Evolutionary conservation across 805 yeast genomes (phyloP), one percentile per base, ranked within the genome.

Genomic region (Myxozyma lipomycoides): DNA sequence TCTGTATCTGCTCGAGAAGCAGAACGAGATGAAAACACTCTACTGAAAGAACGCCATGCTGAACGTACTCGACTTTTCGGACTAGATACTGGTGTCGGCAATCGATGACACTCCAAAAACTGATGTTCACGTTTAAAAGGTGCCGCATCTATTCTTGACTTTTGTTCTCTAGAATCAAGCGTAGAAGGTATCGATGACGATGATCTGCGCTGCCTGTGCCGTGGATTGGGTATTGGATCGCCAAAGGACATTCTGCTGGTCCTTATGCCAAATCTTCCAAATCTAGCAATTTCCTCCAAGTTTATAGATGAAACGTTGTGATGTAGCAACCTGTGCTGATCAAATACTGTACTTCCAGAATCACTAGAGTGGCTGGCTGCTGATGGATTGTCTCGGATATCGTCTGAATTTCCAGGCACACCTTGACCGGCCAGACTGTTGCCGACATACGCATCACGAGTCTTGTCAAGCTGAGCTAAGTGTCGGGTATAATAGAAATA

Each of bases 241-340:
- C 32, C 12, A 12, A 28, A 28, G 12, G 12, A 7, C 32, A 9
- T 28, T 12, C 32, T 28, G 32, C 55, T 37, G 10, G 23, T 25
- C 2, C 45, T 32, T 5, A 48, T 46, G 25, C 56, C 58, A 10
- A 22, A 21, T 25, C 40, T 39, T 4, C 52, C 51, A 19, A 50
- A 53, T 4, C 26, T 25, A 7, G 22, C 43, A 9, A 53, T 43
- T 17, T 24, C 32, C 30, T 53, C 58, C n/a, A 53, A 43, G 28
- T 53, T 53, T 15, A 53, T 46, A 4, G 55, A 46, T 30, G 58
- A 46, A 3, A 46, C 58, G 9, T 55, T 52, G 22, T 53, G 58
- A 24, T 50, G 58, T 12, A 28, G 32, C 32, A 28, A 9, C 12
- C 32, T 7, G 32, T 28, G 32, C 32, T 28, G 32, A 9, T 28